These are phyloP conservation scores for Mycena amicta DNA, from an alignment of 768 basidiomycete species.

Conservation along the genomic window DNA sequence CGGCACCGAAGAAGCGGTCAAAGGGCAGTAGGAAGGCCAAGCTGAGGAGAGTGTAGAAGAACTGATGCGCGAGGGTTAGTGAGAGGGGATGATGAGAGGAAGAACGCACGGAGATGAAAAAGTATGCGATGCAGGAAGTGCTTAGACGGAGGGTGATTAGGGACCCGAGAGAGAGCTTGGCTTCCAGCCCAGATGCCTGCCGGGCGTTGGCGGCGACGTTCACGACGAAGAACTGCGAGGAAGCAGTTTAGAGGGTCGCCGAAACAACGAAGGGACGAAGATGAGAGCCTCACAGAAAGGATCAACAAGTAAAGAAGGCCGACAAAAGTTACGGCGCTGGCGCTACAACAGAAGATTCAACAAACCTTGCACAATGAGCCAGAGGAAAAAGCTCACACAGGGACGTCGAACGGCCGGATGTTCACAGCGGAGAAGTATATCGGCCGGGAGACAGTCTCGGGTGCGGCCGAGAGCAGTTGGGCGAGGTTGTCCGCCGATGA, in stretches of 20 bases:
- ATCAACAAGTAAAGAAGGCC: no score
- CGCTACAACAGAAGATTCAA: no score
- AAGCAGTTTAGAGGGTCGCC: no score
- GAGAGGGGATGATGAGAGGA: no score
- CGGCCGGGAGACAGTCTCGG: conserved; percentile 41
- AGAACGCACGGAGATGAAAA: conserved; percentile 48
- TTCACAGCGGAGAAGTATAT: conserved; percentile 42
- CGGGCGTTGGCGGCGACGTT: conserved; percentile 29
- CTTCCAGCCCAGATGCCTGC: conserved; percentile 38
- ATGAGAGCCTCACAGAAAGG: no score
- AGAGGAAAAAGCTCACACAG: no score
- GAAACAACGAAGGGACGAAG: no score
- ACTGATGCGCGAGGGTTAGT: no score
- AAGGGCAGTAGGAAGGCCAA: conserved; percentile 64
- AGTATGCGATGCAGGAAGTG: conserved; percentile 41
- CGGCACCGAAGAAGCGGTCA: conserved; percentile 47
- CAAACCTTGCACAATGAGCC: no score
- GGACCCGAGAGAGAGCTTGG: conserved; percentile 36
- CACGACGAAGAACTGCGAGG: conserved; percentile 26
- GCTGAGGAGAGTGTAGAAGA: conserved; percentile 62
- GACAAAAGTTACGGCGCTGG: no score
- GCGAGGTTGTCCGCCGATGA: conserved; percentile 11
- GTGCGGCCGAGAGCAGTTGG: conserved; percentile 37
- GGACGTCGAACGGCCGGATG: conserved; percentile 49
- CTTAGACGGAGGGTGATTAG: conserved; percentile 42